Percentiles rank a stretch among this genome's conserved stretches.
Conservation (phyloP, 202 grass and related monocot genomes). For the Alloteropsis angusta region DNA sequence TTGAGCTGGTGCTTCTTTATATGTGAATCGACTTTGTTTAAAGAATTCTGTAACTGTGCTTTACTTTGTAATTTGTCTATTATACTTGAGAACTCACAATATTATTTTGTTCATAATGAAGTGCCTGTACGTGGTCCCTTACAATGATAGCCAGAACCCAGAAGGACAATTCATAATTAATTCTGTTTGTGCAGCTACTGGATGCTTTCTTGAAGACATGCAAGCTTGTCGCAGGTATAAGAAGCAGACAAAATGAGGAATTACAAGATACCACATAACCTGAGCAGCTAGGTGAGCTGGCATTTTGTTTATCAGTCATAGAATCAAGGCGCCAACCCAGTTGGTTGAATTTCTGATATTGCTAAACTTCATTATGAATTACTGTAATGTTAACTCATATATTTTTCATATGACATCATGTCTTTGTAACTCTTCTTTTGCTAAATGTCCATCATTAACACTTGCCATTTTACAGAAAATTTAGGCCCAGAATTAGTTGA, state of each 20-base stretch:
- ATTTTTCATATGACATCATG: background rate
- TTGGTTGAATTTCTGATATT: conserved; percentile 12
- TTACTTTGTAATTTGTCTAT: conserved; percentile 4
- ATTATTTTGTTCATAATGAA: background rate
- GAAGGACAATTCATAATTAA: conserved; percentile 6
- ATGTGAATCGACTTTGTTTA: background rate
- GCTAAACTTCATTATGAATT: background rate
- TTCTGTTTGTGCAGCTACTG: conserved; percentile 52
- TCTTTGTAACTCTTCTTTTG: background rate
- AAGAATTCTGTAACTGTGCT: background rate
- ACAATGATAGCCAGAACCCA: conserved; percentile 1
- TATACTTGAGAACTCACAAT: background rate
- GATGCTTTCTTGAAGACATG: conserved; percentile 90
- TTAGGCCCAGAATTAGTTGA: conserved; percentile 32
- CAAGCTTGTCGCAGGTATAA: conserved; percentile 63
- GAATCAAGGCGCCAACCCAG: background rate
- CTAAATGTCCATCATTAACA: background rate
- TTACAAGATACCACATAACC: conserved; percentile 44
- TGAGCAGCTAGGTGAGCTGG: conserved; percentile 25
- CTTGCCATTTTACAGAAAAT: conserved; percentile 34
- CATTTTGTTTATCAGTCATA: conserved; percentile 1
- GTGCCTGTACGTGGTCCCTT: background rate
- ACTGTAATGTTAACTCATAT: conserved; percentile 9
- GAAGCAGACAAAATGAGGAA: conserved; percentile 45
- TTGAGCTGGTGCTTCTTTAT: conserved; percentile 1